These are phyloP conservation scores for Sugiyamaella qingdaonensis DNA, from an alignment of 805 yeast species.

Conservation along the genomic window DNA sequence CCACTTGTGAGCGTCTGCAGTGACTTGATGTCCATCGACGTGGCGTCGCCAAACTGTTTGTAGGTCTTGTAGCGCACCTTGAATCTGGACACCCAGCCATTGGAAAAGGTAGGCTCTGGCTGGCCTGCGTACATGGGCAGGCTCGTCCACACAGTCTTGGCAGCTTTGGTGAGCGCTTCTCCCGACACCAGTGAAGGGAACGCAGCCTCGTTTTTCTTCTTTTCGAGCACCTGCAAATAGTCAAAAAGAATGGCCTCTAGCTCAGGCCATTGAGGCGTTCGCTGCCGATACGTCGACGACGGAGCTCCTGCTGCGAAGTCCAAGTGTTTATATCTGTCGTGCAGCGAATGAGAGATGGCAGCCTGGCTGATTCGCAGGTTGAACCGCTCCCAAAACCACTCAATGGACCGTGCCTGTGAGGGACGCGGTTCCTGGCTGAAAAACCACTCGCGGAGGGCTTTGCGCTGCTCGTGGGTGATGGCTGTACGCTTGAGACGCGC, in stretches of 20 bases:
- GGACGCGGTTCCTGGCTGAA: conserved; percentile 11
- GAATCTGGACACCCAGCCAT: conserved; percentile 12
- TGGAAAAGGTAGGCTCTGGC: conserved; percentile 8
- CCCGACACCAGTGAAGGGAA: conserved; percentile 9
- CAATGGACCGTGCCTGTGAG: conserved; percentile 4
- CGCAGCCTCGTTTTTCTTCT: background rate
- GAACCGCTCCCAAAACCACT: conserved; percentile 8
- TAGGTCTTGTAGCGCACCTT: conserved; percentile 10
- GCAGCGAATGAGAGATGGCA: conserved; percentile 9
- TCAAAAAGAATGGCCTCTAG: conserved; percentile 12
- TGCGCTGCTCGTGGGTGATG: conserved; percentile 12
- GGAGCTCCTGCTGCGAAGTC: conserved; percentile 13
- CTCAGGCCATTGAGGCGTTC: conserved; percentile 11
- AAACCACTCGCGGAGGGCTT: conserved; percentile 10
- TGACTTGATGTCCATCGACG: conserved; percentile 9
- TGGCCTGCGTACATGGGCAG: conserved; percentile 8
- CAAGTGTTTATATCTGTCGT: conserved; percentile 10
- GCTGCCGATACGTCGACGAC: conserved; percentile 6
- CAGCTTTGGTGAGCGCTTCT: conserved; percentile 9
- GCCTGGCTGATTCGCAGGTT: conserved; percentile 7
- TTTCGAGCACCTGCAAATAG: conserved; percentile 8
- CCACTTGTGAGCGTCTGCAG: conserved; percentile 4
- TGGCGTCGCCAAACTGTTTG: conserved; percentile 11
- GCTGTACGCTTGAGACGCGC: conserved; percentile 10
- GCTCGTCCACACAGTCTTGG: conserved; percentile 6